phyloP scores from a whole-genome alignment of 2,329 filamentous ascomycete species.

The Diaporthe velutina region DNA sequence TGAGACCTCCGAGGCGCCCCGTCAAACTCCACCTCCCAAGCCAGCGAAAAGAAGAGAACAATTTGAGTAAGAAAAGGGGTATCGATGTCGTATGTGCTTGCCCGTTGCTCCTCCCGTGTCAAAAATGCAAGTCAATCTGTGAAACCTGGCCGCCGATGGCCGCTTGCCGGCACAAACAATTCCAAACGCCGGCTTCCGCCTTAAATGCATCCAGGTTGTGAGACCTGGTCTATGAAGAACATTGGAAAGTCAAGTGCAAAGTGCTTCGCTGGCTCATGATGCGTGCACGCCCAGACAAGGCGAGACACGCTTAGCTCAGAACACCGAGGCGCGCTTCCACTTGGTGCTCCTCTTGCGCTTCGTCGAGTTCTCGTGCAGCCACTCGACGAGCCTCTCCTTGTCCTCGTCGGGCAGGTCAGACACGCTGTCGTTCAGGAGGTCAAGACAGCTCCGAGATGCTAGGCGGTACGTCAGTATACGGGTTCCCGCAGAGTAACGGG shows the following conservation, averaged over 20 bases:
- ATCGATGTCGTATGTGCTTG: conserved; percentile 15
- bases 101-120: background rate
- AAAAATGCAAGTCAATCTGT: conserved; percentile 12
- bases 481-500: background rate
- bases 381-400: conserved; percentile 43
- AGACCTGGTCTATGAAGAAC: background rate
- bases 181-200: background rate
- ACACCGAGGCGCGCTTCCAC: conserved; percentile 28
- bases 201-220: background rate
- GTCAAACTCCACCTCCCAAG: background rate
- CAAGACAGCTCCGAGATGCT: conserved; percentile 49
- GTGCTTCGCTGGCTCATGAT: background rate
- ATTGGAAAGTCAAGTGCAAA: background rate
- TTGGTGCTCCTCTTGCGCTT: conserved; percentile 32
- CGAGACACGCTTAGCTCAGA: background rate
- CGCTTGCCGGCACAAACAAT: background rate
- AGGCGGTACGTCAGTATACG: background rate
- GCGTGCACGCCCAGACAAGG: background rate
- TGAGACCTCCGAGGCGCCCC: no score
- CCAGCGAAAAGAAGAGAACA: background rate
- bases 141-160: background rate
- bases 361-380: conserved; percentile 35
- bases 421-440: conserved; percentile 50
- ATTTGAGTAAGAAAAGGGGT: conserved; percentile 5
- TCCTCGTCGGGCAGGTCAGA: conserved; percentile 45